phyloP scores from a whole-genome alignment of 768 basidiomycete genomes.

The Mycena polygramma region DNA sequence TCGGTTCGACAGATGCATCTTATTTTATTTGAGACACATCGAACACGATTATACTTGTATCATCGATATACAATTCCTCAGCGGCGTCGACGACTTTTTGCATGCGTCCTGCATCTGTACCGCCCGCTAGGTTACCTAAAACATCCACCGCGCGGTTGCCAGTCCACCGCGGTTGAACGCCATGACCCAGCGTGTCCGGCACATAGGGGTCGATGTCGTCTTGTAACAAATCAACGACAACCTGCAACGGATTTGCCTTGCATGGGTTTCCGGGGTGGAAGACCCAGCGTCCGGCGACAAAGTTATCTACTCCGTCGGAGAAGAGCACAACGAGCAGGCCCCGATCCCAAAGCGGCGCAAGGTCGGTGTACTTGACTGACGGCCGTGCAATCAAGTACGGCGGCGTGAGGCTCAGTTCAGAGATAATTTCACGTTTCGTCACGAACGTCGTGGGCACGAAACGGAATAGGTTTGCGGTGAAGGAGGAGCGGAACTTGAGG shows the following conservation, averaged over 20 bases:
- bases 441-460: slow-evolving; percentile 5
- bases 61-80: no score
- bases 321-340: background rate
- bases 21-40: no score
- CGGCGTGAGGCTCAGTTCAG: background rate
- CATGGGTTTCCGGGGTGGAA: background rate
- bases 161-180: background rate
- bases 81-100: no score
- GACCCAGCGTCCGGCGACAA: background rate
- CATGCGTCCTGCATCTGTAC: no score
- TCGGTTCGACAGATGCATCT: no score
- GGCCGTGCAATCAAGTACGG: background rate
- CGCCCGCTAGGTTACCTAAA: no score
- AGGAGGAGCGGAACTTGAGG: slow-evolving; percentile 7
- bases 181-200: background rate
- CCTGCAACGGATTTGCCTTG: background rate
- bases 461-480: background rate
- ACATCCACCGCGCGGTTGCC: no score
- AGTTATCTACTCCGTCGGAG: slow-evolving; percentile 3
- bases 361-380: slow-evolving; percentile 1
- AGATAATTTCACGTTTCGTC: slow-evolving; percentile 1
- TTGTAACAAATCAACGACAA: background rate
- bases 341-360: background rate
- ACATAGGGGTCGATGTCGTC: background rate
- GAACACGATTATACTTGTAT: no score